Base-by-base conservation (phyloP, 768 basidiomycete species). In the Boletus vermiculosoides region DNA sequence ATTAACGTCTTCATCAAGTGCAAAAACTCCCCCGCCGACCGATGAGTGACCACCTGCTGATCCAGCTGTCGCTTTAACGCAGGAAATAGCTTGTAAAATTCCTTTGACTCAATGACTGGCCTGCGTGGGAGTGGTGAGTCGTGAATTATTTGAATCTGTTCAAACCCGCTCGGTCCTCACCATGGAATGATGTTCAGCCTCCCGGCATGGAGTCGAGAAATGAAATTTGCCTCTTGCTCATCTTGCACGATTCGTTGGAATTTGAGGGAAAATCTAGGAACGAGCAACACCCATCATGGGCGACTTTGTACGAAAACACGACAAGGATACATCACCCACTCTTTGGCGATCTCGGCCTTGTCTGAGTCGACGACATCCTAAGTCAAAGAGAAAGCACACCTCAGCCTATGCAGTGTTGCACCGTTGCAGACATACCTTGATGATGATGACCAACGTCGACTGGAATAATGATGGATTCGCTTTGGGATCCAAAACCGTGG, bases 341-440 rank as follows among this genome's bases (percentile, higher is more conserved):
- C 85, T 67, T 74, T 72, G 4, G 77, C 77, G 23, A 87, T 85
- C 51, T 86, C 84, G 3, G 60, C 68, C 64, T 78, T 82, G 68
- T 86, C 85, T 0, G 81, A 78, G 52, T 86, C 85, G 1, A 84
- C 77, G 15, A 86, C 84, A 47, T 87, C 85, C 84, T 86, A 54
- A 16, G 25, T 52, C 16, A 16, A n/a, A 34, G 10, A 18, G 31
- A 15, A 15, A 16, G n/a, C 0, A 18, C 3, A 22, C 36, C 11
- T 67, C 7, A 56, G 5, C 1, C 2, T 8, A 42, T 2, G 20
- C 9, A 7, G 15, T 7, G 9, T 0, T 28, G 18, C 41, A 40
- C 30, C 18, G 1, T 1, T 0, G 5, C 0, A 31, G 3, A 52
- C 45, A 3, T 20, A 78, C 84, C 76, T 86, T 87, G 68, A 86